A percentile compares a stretch with the other conserved stretches of the same genome.
phyloP scores from a whole-genome alignment of 371 early-diverging fungal species.

The Vittaforma corneae region DNA sequence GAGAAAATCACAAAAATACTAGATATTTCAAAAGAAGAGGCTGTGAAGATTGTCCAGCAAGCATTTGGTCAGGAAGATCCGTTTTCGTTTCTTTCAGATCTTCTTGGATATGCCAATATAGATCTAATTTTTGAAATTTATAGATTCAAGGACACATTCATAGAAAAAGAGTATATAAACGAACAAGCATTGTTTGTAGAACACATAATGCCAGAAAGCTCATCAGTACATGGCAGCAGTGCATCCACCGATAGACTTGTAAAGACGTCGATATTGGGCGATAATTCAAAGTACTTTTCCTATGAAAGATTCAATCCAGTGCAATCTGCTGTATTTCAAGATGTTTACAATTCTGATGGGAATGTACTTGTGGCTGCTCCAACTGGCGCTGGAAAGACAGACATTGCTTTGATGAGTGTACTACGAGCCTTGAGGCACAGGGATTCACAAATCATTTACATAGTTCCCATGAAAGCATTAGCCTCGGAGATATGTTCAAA shows the following conservation, averaged over 20 bases:
- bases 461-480: constrained; percentile 98
- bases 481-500: constrained; percentile 90
- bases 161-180: constrained; percentile 4
- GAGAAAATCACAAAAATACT: constrained; percentile 26
- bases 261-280: background rate
- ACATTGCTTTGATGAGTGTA: constrained; percentile 72
- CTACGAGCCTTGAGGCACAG: constrained; percentile 57
- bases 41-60: constrained; percentile 31
- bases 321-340: constrained; percentile 89
- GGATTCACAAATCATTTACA: constrained; percentile 79
- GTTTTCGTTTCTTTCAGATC: constrained; percentile 47
- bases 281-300: constrained; percentile 39
- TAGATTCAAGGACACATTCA: constrained; percentile 9
- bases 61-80: constrained; percentile 28
- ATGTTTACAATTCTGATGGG: constrained; percentile 69
- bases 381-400: constrained; percentile 89
- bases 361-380: constrained; percentile 89
- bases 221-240: background rate
- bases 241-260: too few species aligned
- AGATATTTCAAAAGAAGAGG: constrained; percentile 33
- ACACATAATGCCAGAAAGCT: constrained; percentile 28
- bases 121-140: constrained; percentile 32
- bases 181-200: constrained; percentile 25
- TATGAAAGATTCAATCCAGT: constrained; percentile 81
- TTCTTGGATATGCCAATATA: constrained; percentile 54